These are phyloP conservation scores for Aphanomyces astaci DNA, from an alignment of 352 stramenopile species.

Conservation along the genomic window DNA sequence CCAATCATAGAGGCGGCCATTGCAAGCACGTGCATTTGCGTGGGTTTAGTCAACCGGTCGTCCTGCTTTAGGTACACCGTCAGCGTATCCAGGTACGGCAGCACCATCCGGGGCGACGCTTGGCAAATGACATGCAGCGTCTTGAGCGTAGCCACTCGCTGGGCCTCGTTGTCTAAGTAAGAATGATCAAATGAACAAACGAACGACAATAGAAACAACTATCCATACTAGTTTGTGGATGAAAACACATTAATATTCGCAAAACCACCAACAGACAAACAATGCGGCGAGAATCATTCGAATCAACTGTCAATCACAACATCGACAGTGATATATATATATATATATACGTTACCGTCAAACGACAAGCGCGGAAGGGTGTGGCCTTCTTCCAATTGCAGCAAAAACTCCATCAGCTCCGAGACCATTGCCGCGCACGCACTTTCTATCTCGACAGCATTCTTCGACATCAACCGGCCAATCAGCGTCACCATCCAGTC, in stretches of 20 bases:
- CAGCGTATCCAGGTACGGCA: slow-evolving; percentile 54
- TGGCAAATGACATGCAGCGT: slow-evolving; percentile 69
- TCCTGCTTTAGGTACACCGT: slow-evolving; percentile 64
- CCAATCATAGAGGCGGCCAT: slow-evolving; percentile 10
- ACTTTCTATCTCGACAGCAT: slow-evolving; percentile 27
- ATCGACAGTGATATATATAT: no score
- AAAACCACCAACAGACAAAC: no score
- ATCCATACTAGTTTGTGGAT: no score
- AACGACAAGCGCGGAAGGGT: slow-evolving; percentile 26
- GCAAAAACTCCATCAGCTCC: slow-evolving; percentile 50
- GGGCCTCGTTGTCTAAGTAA: slow-evolving; percentile 38
- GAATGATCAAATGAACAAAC: not conserved
- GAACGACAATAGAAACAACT: no score
- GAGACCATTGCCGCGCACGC: slow-evolving; percentile 50
- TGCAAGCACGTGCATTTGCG: slow-evolving; percentile 14
- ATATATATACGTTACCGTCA: no score
- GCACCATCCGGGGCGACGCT: slow-evolving; percentile 49
- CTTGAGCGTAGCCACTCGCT: slow-evolving; percentile 72
- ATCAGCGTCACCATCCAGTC: slow-evolving; percentile 68
- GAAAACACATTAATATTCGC: no score
- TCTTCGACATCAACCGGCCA: slow-evolving; percentile 38
- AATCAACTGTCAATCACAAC: no score
- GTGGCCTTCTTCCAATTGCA: slow-evolving; percentile 31
- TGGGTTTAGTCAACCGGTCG: slow-evolving; percentile 34
- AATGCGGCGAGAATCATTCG: no score